Conservation (phyloP, 2,329 filamentous ascomycete species). For the Epicoccum nigrum region DNA sequence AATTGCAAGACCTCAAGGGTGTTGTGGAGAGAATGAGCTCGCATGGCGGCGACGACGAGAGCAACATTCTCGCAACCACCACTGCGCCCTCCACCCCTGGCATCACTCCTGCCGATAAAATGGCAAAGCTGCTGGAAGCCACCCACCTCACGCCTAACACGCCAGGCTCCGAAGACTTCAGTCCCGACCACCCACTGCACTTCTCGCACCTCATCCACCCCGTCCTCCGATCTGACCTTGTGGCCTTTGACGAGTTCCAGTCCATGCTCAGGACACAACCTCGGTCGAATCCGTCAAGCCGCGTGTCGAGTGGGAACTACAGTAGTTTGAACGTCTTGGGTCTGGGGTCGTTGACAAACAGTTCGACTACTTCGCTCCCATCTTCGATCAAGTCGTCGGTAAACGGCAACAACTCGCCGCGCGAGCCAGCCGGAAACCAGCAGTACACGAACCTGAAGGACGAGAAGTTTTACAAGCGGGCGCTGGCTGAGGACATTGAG, state of each 20-base stretch:
- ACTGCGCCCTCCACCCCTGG: conserved; percentile 81
- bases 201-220: conserved; percentile 85
- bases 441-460: conserved; percentile 75
- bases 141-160: conserved; percentile 59
- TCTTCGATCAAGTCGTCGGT: conserved; percentile 62
- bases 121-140: conserved; percentile 66
- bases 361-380: conserved; percentile 56
- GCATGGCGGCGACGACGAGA: conserved; percentile 74
- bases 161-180: conserved; percentile 58
- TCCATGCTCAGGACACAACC: conserved; percentile 72
- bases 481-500: conserved; percentile 88
- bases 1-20: conserved; percentile 85
- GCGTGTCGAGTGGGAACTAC: conserved; percentile 75
- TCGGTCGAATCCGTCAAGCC: conserved; percentile 64
- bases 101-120: conserved; percentile 62
- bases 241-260: conserved; percentile 83
- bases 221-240: conserved; percentile 80
- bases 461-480: conserved; percentile 91
- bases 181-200: conserved; percentile 69
- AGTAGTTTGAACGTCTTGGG: conserved; percentile 66
- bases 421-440: conserved; percentile 33
- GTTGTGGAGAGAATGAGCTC: conserved; percentile 88
- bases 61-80: conserved; percentile 66
- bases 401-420: conserved; percentile 46
- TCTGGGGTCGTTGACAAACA: conserved; percentile 58